A percentile compares a stretch with the other conserved stretches of the same genome.
These are phyloP conservation scores for Westerdykella ornata DNA, from an alignment of 2,329 filamentous ascomycete genomes.

Conservation along the genomic window DNA sequence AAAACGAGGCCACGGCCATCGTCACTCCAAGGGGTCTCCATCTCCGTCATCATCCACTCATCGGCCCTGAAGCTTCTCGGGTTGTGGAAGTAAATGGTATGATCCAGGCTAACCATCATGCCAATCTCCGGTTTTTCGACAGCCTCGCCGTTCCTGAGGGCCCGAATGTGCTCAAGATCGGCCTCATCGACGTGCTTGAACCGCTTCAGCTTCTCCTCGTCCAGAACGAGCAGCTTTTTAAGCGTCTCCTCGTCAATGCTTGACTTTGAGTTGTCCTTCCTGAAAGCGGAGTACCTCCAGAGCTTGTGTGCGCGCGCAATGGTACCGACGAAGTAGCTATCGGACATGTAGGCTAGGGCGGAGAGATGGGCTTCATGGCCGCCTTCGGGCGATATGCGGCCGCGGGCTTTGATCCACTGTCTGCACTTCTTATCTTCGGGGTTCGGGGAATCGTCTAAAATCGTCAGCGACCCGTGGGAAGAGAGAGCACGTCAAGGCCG, in stretches of 20 bases:
- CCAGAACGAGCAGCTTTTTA: constrained; percentile 41
- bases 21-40: constrained; percentile 73
- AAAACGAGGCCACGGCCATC: constrained; percentile 70
- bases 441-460: constrained; percentile 40
- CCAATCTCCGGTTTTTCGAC: constrained; percentile 56
- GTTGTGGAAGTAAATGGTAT: constrained; percentile 53
- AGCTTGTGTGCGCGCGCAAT: constrained; percentile 73
- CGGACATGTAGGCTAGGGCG: constrained; percentile 87
- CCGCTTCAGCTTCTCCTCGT: constrained; percentile 39
- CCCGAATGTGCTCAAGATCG: constrained; percentile 42
- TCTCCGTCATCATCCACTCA: constrained; percentile 74
- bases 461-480: constrained; percentile 11
- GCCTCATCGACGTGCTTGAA: constrained; percentile 44
- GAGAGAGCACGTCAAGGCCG: background rate
- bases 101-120: constrained; percentile 82
- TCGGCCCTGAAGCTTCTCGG: constrained; percentile 47
- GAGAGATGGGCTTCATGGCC: constrained; percentile 75
- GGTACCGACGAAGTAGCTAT: constrained; percentile 90
- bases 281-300: constrained; percentile 59
- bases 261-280: constrained; percentile 31
- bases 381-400: constrained; percentile 64
- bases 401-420: constrained; percentile 67
- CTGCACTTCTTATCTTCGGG: constrained; percentile 60
- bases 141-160: constrained; percentile 37
- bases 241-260: constrained; percentile 40